phyloP scores from a whole-genome alignment of 495 filamentous ascomycete genomes.

The Hypoxylon trugodes region DNA sequence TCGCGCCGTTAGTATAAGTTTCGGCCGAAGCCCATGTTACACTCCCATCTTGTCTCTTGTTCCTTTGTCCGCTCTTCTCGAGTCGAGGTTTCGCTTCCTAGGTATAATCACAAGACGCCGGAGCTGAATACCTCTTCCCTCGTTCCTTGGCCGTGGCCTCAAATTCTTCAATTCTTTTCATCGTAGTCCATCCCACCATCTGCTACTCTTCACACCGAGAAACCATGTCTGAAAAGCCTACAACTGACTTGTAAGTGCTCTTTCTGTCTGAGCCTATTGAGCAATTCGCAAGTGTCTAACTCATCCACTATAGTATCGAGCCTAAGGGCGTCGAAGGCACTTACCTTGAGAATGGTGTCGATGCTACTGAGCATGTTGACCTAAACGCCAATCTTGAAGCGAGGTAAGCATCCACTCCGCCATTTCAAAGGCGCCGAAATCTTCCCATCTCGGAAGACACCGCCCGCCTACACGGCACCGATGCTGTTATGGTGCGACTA shows the following conservation, averaged over 20 bases:
- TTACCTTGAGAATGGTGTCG: conserved; percentile 48
- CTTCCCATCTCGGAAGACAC: not conserved
- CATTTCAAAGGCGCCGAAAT: not conserved
- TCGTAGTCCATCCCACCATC: not conserved
- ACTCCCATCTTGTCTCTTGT: conserved; percentile 11
- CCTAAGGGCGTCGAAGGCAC: conserved; percentile 45
- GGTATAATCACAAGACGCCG: conserved; percentile 3
- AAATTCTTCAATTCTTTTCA: not conserved
- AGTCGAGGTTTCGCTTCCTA: conserved; percentile 22
- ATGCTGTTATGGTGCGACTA: conserved; percentile 1
- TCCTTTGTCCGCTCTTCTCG: conserved; percentile 5
- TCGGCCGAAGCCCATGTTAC: conserved; percentile 19
- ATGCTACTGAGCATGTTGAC: conserved; percentile 48
- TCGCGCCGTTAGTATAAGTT: conserved; percentile 32
- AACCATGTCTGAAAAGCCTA: conserved; percentile 27
- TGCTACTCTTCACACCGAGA: not conserved
- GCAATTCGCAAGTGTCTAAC: conserved; percentile 16
- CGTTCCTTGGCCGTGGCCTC: conserved; percentile 13
- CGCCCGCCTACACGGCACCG: not conserved
- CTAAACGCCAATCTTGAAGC: conserved; percentile 58
- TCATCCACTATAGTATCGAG: conserved; percentile 29
- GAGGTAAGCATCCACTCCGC: conserved; percentile 45
- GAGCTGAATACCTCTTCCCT: not conserved
- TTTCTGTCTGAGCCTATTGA: not conserved
- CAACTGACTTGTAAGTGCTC: conserved; percentile 19